These are phyloP conservation scores for Boletus sp. DNA, from an alignment of 768 basidiomycete species.

Conservation along the genomic window DNA sequence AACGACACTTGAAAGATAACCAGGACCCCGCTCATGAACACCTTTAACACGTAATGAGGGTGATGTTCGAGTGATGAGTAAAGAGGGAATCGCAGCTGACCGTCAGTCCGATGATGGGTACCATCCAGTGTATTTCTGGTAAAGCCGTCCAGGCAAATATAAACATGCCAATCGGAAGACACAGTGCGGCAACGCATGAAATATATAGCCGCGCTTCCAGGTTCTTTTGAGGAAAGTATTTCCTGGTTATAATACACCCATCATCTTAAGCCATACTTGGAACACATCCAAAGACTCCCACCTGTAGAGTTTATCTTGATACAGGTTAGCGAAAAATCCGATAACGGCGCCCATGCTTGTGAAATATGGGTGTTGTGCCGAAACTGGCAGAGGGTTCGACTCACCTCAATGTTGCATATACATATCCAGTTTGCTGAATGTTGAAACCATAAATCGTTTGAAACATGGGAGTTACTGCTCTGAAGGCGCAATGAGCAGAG, in stretches of 20 bases:
- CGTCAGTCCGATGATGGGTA: conserved; percentile 20
- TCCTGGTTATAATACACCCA: conserved; percentile 23
- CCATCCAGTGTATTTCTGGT: conserved; percentile 58
- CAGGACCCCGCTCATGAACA: conserved; percentile 40
- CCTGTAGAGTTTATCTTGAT: conserved; percentile 53
- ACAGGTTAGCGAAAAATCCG: conserved; percentile 43
- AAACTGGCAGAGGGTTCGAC: conserved; percentile 13
- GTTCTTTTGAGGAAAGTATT: conserved; percentile 22
- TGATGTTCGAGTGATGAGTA: not conserved
- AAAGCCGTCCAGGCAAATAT: conserved; percentile 71
- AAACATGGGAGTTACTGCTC: conserved; percentile 59
- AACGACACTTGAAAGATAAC: conserved; percentile 46
- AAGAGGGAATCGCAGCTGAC: conserved; percentile 6
- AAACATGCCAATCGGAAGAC: conserved; percentile 59
- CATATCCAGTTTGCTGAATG: conserved; percentile 55
- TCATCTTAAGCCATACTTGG: conserved; percentile 8
- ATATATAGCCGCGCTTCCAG: conserved; percentile 60
- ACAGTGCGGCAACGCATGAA: conserved; percentile 51
- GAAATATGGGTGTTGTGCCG: not conserved
- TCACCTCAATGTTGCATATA: conserved; percentile 54
- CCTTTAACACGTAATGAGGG: conserved; percentile 22
- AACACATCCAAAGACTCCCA: conserved; percentile 15
- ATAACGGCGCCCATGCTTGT: conserved; percentile 51
- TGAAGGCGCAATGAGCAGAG: conserved; percentile 14
- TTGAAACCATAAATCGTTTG: conserved; percentile 56